phyloP scores from a whole-genome alignment of 805 yeast genomes.

The Starmerella bacillaris region DNA sequence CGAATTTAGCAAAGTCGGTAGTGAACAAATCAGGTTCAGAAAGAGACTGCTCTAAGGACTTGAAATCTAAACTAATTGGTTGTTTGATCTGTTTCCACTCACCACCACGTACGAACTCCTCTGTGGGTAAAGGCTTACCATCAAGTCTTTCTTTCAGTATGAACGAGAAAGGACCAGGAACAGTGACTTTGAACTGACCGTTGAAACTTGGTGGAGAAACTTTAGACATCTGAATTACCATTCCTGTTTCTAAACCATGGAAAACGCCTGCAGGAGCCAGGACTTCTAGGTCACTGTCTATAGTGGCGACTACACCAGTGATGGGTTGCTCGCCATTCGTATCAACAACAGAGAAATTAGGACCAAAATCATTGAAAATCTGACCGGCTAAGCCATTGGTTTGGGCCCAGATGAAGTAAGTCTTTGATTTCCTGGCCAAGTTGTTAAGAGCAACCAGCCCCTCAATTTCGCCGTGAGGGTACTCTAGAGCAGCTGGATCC shows the following conservation, averaged over 20 bases:
- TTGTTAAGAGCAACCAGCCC: conserved; percentile 59
- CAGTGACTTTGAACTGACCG: conserved; percentile 58
- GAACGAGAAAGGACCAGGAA: conserved; percentile 89
- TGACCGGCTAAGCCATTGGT: conserved; percentile 76
- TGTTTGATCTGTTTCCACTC: conserved; percentile 81
- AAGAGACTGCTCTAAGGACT: conserved; percentile 47
- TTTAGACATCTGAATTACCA: conserved; percentile 70
- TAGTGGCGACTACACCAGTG: conserved; percentile 73
- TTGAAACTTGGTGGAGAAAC: conserved; percentile 66
- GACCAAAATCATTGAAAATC: conserved; percentile 81
- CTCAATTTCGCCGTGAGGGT: conserved; percentile 28
- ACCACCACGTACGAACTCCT: conserved; percentile 60
- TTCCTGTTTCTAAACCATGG: conserved; percentile 88
- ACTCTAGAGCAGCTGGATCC: conserved; percentile 37
- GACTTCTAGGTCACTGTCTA: conserved; percentile 63
- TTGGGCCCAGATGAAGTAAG: conserved; percentile 68
- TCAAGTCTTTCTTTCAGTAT: conserved; percentile 35
- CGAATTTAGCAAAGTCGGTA: conserved; percentile 88
- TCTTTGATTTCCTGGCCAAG: conserved; percentile 52
- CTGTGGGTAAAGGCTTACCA: conserved; percentile 31
- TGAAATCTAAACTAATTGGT: conserved; percentile 47
- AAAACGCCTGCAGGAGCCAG: conserved; percentile 80
- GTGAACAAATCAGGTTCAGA: conserved; percentile 57
- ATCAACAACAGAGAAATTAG: conserved; percentile 60
- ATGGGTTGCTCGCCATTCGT: conserved; percentile 84